phyloP scores from a whole-genome alignment of 306 rosid species.

The Cyclanthera cordifolia region DNA sequence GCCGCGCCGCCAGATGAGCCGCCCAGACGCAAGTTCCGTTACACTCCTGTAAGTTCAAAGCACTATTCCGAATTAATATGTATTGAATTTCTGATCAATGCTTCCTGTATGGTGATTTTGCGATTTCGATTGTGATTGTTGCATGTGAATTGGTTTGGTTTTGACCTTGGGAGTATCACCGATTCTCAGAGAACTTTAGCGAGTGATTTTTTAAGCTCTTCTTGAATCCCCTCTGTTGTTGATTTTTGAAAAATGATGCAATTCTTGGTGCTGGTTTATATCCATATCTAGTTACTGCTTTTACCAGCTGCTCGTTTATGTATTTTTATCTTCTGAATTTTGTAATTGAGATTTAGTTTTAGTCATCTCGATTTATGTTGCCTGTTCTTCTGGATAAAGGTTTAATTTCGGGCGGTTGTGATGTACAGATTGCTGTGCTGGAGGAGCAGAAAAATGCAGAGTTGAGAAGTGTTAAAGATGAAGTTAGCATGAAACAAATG shows the following conservation, averaged over 20 bases:
- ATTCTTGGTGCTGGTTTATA: not conserved
- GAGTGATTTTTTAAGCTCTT: not conserved
- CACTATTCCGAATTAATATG: not conserved
- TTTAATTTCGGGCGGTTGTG: not conserved
- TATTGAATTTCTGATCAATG: not conserved
- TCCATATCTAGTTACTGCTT: not conserved
- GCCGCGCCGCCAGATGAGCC: constrained; percentile 47
- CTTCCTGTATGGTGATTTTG: not conserved
- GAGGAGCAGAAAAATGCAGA: constrained; percentile 57
- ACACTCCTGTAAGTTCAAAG: constrained; percentile 57
- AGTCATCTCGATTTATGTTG: not conserved
- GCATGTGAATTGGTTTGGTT: not conserved
- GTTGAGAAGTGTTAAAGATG: constrained; percentile 31
- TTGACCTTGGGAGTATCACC: not conserved
- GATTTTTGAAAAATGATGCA: not conserved
- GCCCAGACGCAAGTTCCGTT: constrained; percentile 84
- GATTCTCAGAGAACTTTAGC: not conserved
- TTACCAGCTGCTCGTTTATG: no score
- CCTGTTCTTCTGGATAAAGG: not conserved
- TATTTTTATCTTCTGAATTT: not conserved
- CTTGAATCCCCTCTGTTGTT: not conserved
- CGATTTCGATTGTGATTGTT: not conserved
- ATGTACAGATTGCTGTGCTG: constrained; percentile 59
- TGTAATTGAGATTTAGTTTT: not conserved
- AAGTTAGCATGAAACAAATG: constrained; percentile 10